phyloP scores from a whole-genome alignment of 257 asterid genomes.

The Scutellaria baicalensis region DNA sequence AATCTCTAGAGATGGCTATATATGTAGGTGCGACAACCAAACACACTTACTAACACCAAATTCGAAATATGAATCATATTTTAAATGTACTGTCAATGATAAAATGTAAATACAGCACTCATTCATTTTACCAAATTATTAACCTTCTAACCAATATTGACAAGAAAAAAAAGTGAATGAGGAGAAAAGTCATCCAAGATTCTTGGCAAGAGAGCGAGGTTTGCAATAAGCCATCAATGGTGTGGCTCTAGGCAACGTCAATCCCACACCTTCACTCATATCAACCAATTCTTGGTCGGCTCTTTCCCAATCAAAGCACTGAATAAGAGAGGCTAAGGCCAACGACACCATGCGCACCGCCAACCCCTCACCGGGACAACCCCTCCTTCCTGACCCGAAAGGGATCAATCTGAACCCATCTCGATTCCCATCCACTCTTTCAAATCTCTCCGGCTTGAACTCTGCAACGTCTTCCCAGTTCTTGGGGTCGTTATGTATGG shows the following conservation, averaged over 20 bases:
- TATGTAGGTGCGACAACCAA: too few species aligned
- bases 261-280: constrained; percentile 26
- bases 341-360: constrained; percentile 50
- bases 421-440: constrained; percentile 21
- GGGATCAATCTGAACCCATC: constrained; percentile 39
- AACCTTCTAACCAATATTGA: too few species aligned
- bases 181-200: constrained; percentile 10
- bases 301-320: constrained; percentile 61
- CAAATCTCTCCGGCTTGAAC: constrained; percentile 64
- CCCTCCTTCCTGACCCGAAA: constrained; percentile 55
- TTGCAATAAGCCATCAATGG: constrained; percentile 30
- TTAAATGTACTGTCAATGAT: too few species aligned
- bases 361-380: constrained; percentile 63
- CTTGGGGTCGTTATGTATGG: constrained; percentile 53
- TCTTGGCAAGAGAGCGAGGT: constrained; percentile 16
- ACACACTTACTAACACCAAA: too few species aligned
- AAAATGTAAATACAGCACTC: too few species aligned
- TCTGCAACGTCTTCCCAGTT: constrained; percentile 39
- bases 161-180: too few species aligned
- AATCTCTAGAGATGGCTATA: too few species aligned
- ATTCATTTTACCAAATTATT: too few species aligned
- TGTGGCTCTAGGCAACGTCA: constrained; percentile 20
- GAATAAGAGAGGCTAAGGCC: constrained; percentile 41
- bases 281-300: constrained; percentile 12
- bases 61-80: too few species aligned